Conservation (phyloP, 176 grass and related monocot genomes). For the bread wheat (Triticum aestivum) region DNA sequence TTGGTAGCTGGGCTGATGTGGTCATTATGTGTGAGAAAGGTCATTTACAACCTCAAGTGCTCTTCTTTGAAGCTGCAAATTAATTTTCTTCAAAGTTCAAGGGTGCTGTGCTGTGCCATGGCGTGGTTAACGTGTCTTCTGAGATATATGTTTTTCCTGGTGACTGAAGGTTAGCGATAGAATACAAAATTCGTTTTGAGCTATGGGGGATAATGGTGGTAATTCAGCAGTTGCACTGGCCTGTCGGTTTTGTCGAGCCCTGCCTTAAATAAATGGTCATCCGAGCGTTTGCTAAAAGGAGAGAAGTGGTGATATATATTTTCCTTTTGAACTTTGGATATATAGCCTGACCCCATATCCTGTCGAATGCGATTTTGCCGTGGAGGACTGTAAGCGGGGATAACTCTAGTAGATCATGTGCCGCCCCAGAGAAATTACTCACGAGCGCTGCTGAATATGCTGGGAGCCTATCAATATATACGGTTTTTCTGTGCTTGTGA, state of each 20-base stretch:
- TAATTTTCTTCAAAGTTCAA: conserved; percentile 43
- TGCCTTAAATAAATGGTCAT: conserved; percentile 30
- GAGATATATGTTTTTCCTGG: conserved; percentile 42
- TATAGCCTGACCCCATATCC: conserved; percentile 35
- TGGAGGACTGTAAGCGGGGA: conserved; percentile 21
- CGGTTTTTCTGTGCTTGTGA: conserved; percentile 19
- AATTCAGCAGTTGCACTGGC: conserved; percentile 24
- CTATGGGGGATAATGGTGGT: conserved; percentile 12
- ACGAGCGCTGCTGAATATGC: neutral
- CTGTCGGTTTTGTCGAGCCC: conserved; percentile 13
- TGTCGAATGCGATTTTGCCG: conserved; percentile 34
- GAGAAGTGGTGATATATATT: conserved; percentile 4
- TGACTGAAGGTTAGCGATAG: conserved; percentile 38
- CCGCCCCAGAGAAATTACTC: neutral
- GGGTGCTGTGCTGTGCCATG: conserved; percentile 3
- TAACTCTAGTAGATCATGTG: conserved; percentile 7
- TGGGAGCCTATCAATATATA: conserved; percentile 36
- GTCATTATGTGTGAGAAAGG: conserved; percentile 89
- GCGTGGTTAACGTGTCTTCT: conserved; percentile 18
- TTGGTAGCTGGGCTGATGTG: conserved; percentile 89
- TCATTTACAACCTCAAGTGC: conserved; percentile 97
- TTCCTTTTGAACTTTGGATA: conserved; percentile 10
- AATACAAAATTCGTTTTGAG: conserved; percentile 36
- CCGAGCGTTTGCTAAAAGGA: conserved; percentile 21
- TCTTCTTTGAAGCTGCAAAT: conserved; percentile 87